These are phyloP conservation scores for Serendipita sp. DNA, from an alignment of 768 basidiomycete species.

Conservation along the genomic window DNA sequence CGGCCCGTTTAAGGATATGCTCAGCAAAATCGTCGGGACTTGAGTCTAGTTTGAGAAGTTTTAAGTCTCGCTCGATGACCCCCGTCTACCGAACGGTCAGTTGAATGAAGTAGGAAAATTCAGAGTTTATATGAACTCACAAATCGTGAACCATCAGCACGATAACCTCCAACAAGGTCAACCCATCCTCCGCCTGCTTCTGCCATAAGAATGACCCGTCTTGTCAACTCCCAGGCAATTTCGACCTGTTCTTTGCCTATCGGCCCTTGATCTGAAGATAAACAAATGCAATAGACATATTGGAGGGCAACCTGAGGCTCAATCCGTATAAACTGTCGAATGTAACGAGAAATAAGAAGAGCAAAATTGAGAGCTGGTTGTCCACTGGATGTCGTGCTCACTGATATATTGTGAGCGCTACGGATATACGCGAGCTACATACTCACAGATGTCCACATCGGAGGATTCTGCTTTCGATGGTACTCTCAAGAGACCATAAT, in stretches of 20 bases:
- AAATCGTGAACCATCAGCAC: slow-evolving; percentile 76
- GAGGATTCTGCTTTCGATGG: slow-evolving; percentile 69
- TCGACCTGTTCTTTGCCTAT: slow-evolving; percentile 77
- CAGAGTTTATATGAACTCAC: slow-evolving; percentile 30
- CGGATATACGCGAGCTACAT: neutral
- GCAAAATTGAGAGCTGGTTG: slow-evolving; percentile 67
- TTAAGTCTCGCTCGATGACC: slow-evolving; percentile 67
- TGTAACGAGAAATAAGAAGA: slow-evolving; percentile 81
- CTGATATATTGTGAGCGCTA: neutral
- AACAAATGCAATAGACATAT: slow-evolving; percentile 77
- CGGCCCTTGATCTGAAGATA: slow-evolving; percentile 56
- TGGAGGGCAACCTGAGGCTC: slow-evolving; percentile 90
- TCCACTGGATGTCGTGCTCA: slow-evolving; percentile 17
- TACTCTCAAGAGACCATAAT: slow-evolving; percentile 81
- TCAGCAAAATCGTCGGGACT: slow-evolving; percentile 57
- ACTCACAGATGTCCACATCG: slow-evolving; percentile 68
- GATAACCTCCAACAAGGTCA: slow-evolving; percentile 84
- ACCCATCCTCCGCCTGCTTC: slow-evolving; percentile 77
- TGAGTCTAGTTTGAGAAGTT: slow-evolving; percentile 50
- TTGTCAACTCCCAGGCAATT: slow-evolving; percentile 60
- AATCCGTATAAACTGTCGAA: slow-evolving; percentile 81
- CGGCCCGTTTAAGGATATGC: slow-evolving; percentile 70
- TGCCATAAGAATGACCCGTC: slow-evolving; percentile 62
- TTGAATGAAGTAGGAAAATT: neutral
- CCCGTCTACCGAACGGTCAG: slow-evolving; percentile 42